Base-by-base conservation (phyloP, 495 filamentous ascomycete species). In the Xylaria cubensis region DNA sequence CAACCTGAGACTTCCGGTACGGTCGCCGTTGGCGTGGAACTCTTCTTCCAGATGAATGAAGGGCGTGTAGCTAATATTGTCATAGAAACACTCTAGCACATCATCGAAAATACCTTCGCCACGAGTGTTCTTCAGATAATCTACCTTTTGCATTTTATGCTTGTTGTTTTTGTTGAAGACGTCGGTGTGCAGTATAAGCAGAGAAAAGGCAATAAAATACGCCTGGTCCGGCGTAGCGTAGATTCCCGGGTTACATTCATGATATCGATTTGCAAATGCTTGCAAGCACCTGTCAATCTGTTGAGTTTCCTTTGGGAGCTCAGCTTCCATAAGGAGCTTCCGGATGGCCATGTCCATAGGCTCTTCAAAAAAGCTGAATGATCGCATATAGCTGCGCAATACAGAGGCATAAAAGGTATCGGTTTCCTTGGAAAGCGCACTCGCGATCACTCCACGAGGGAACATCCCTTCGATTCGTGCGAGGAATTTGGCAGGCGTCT, bases 141-240 rank as follows among this genome's bases (percentile, higher is more conserved):
- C 96, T 0, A 86, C 86, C 75, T 97, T 97, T 79, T 97, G 94
- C 96, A 99, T 99, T 81, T 98, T 99, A 76, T 95, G 89, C 82
- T 97, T 98, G 80, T 98, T 98, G 85, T 98, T 98, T 80, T 95
- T 97, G 85, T 99, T 99, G 89, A 98, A 98, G 13, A 97, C 93
- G 79, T 99, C 96, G 0, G 96, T 98, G 75, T 99, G 96, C 21
- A 99, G 85, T 73, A 99, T 97, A 51, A 99, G 84, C 53, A 98
- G 91, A 2, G 97, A 98, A 76, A 98, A 99, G 19, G 96, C 93
- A 74, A 98, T 94, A 77, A 98, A 97, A 81, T 98, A 97, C 51
- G 96, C 94, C 82, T 98, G 93, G 74, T 98, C 96, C n/a, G 94
- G 88, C 46, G 90, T 90, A 26, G 91, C 90, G 79, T 97, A 99